These are phyloP conservation scores for Cucumis hystrix DNA, from an alignment of 306 rosid genomes.

Conservation along the genomic window DNA sequence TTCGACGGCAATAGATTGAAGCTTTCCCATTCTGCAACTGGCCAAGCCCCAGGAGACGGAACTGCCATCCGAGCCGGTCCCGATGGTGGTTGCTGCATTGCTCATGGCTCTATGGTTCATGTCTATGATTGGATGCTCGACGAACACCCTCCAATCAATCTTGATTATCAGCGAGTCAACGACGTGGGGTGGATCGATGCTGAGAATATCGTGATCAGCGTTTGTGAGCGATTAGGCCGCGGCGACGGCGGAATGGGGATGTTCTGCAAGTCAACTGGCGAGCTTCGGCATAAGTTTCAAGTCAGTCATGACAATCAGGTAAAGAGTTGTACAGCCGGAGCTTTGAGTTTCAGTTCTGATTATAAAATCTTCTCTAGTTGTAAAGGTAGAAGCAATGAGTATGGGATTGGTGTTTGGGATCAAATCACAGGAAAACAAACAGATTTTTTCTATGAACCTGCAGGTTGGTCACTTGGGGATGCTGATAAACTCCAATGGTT, in stretches of 20 bases:
- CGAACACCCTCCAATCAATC: constrained; percentile 58
- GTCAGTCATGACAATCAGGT: constrained; percentile 68
- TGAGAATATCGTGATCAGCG: constrained; percentile 47
- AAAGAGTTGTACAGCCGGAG: constrained; percentile 88
- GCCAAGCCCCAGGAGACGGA: constrained; percentile 91
- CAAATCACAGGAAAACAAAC: constrained; percentile 64
- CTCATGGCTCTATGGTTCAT: constrained; percentile 83
- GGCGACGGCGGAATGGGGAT: constrained; percentile 87
- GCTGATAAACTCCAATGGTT: constrained; percentile 91
- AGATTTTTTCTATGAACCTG: constrained; percentile 82
- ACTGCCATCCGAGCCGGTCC: constrained; percentile 92
- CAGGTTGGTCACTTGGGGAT: constrained; percentile 88
- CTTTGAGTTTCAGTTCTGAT: constrained; percentile 70
- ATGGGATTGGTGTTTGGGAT: constrained; percentile 96
- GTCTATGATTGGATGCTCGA: constrained; percentile 92
- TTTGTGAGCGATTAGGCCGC: constrained; percentile 58
- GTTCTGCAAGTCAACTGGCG: constrained; percentile 52
- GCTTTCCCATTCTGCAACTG: constrained; percentile 35
- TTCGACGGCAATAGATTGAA: constrained; percentile 67
- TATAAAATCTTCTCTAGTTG: constrained; percentile 73
- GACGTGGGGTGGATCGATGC: constrained; percentile 86
- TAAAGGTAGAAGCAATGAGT: constrained; percentile 80
- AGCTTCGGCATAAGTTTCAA: constrained; percentile 63
- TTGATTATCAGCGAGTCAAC: constrained; percentile 69
- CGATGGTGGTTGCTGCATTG: constrained; percentile 85